Evolutionary conservation across 2,329 filamentous ascomycete genomes (phyloP).

Genomic region (Cladosporium sp.): DNA sequence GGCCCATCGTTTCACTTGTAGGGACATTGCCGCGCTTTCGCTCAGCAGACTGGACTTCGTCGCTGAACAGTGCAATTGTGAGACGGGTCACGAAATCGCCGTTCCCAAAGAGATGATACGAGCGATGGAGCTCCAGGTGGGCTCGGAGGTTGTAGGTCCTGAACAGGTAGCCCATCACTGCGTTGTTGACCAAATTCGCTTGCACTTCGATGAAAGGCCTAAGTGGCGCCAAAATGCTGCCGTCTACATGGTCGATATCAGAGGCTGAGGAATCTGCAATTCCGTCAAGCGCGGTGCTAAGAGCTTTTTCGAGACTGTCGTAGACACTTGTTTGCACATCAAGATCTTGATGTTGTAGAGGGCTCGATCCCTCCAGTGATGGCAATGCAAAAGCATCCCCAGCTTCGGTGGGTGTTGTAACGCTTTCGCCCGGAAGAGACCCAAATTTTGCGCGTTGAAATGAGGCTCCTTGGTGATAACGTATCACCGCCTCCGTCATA

Average conservation of each 20-base stretch:
- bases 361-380: not conserved
- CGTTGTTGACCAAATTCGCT: constrained; percentile 69
- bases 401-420: not conserved
- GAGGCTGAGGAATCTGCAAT: not conserved
- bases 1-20: constrained; percentile 68
- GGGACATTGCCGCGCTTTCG: constrained; percentile 63
- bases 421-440: not conserved
- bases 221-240: constrained; percentile 9
- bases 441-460: not conserved
- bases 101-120: constrained; percentile 80
- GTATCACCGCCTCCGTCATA: not conserved
- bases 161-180: constrained; percentile 74
- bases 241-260: not conserved
- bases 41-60: constrained; percentile 75
- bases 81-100: constrained; percentile 77
- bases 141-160: constrained; percentile 63
- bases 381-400: not conserved
- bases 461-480: not conserved
- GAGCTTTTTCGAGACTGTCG: not conserved
- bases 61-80: constrained; percentile 77
- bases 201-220: constrained; percentile 66
- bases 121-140: constrained; percentile 69
- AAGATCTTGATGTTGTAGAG: not conserved
- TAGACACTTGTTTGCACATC: not conserved
- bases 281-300: not conserved